Evolutionary conservation across 2,329 filamentous ascomycete genomes (phyloP).

Genomic region (Endoconidiophora polonica): DNA sequence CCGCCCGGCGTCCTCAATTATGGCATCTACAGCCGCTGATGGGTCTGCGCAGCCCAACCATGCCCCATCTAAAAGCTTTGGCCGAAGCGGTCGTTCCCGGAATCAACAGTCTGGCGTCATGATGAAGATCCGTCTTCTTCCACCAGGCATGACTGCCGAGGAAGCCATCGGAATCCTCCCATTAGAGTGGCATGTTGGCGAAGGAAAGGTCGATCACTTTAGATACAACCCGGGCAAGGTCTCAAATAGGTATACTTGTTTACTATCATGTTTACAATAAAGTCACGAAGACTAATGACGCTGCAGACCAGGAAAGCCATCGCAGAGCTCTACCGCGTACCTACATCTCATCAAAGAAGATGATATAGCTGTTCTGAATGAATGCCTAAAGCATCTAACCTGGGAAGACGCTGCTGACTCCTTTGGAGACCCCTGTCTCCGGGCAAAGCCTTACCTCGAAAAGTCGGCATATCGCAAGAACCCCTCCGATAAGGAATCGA

Average conservation of each 20-base stretch:
- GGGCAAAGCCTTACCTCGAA: conserved; percentile 66
- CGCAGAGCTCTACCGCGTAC: conserved; percentile 64
- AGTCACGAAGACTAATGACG: neutral
- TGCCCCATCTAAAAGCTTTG: neutral
- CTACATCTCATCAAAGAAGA: conserved; percentile 61
- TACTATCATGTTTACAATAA: neutral
- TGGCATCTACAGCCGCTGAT: neutral
- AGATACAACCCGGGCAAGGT: conserved; percentile 51
- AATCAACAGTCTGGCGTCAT: conserved; percentile 48
- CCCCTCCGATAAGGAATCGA: conserved; percentile 55
- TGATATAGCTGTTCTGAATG: conserved; percentile 49
- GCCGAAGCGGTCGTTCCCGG: neutral
- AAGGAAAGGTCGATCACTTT: conserved; percentile 73
- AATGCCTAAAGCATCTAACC: conserved; percentile 47
- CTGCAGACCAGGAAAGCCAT: conserved; percentile 66
- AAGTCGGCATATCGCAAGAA: conserved; percentile 72
- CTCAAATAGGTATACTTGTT: conserved; percentile 32
- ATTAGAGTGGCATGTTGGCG: conserved; percentile 64
- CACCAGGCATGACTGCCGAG: conserved; percentile 63
- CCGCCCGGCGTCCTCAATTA: neutral
- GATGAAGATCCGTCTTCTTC: conserved; percentile 66
- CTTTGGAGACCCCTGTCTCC: conserved; percentile 50
- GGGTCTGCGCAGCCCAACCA: neutral
- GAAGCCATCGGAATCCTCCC: conserved; percentile 63
- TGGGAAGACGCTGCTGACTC: conserved; percentile 77